Base-by-base conservation (phyloP, 495 filamentous ascomycete species). In the Lophiostoma macrostomum region DNA sequence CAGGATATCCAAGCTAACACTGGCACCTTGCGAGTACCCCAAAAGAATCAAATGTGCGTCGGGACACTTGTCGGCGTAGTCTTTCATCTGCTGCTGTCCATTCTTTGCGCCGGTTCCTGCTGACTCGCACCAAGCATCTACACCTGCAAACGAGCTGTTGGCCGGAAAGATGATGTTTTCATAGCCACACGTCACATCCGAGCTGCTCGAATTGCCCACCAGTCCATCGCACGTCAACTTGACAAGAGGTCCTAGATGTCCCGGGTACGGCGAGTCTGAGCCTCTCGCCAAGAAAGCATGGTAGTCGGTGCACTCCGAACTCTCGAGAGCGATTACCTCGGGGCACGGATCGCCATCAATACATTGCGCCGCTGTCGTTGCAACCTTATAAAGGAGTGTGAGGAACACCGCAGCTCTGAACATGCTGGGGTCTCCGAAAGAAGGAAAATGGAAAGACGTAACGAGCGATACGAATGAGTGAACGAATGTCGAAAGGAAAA, bases 11-110 rank as follows among this genome's bases (percentile, higher is more conserved):
- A 39, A 18, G 3, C 27, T 37, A 5, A 53, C 53, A 30, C 37
- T 37, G 4, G 25, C 58, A 6, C 58, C 58, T 23, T 53, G 46
- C 30, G 58, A 61, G 34, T 40, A 61, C 3, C 58, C 53, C 10
- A 48, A 28, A 8, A 57, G 6, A 29, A 62, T 62, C 46, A 62
- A 38, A 53, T 62, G 57, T 12, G 44, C 38, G 29, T 58, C 18
- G 27, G 53, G 58, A 30, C 58, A 62, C 29, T 27, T 8, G 4
- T 51, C 40, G 1, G 53, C 47, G 25, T 62, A 62, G 10, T 16
- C 48, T 1, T 37, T 46, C 31, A 62, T 45, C 41, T 62, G 58
- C 16, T 10, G 6, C 39, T 48, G 38, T 1, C 53, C 58, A 2
- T 38, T 31, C 7, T 30, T 23, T 10, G 53, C 53, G 14, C 53